A percentile compares a stretch with the other conserved stretches of the same genome.
phyloP scores from a whole-genome alignment of 805 yeast genomes.

The Tetrapisispora fleetii region DNA sequence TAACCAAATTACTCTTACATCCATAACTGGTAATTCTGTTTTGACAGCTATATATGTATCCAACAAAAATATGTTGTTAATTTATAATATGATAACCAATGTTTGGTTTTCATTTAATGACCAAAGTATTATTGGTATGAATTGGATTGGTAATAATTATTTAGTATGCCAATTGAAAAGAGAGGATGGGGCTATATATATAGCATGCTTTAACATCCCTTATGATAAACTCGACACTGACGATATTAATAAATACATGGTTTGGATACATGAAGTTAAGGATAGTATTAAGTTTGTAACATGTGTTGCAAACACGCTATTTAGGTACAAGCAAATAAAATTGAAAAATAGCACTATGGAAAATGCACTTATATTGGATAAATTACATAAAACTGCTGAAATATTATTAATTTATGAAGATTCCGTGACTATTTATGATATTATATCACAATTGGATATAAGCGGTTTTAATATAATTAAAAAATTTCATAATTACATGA shows the following conservation, averaged over 20 bases:
- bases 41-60: constrained; percentile 21
- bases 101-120: constrained; percentile 23
- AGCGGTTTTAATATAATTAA: constrained; percentile 19
- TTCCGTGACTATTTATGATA: constrained; percentile 18
- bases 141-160: constrained; percentile 27
- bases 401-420: constrained; percentile 14
- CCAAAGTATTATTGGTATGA: constrained; percentile 17
- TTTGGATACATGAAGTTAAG: constrained; percentile 23
- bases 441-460: constrained; percentile 16
- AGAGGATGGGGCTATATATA: constrained; percentile 12
- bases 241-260: constrained; percentile 11
- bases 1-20: constrained; percentile 17
- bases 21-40: constrained; percentile 18
- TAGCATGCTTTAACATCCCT: constrained; percentile 22
- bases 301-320: constrained; percentile 18
- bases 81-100: constrained; percentile 21
- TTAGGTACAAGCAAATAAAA: constrained; percentile 11
- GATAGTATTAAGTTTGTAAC: constrained; percentile 5
- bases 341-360: constrained; percentile 13
- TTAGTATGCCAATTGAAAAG: constrained; percentile 19
- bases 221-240: constrained; percentile 9
- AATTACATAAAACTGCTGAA: constrained; percentile 25
- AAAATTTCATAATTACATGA: constrained; percentile 17
- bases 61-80: constrained; percentile 23
- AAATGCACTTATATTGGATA: constrained; percentile 5